Conservation (phyloP, 257 asterid genomes). For the Ocimum tenuiflorum region DNA sequence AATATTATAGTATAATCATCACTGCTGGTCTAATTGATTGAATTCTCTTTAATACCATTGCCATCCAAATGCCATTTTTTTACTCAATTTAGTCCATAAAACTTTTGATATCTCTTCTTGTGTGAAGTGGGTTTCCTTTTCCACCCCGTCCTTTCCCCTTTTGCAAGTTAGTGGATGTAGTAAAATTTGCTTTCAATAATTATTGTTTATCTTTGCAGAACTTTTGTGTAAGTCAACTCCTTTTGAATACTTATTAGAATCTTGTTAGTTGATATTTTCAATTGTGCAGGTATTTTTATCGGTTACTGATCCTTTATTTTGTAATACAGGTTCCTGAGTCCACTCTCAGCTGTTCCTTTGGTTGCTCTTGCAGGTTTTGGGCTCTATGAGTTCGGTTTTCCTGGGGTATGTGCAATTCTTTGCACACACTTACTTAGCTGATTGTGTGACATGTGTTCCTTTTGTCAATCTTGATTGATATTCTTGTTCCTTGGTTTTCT, state of each 20-base stretch:
- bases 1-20: too few species aligned
- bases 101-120: too few species aligned
- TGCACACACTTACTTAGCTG: background rate
- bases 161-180: background rate
- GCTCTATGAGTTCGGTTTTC: constrained; percentile 83
- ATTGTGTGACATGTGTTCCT: background rate
- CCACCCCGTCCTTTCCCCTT: too few species aligned
- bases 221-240: background rate
- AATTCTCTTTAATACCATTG: background rate
- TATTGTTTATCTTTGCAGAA: background rate
- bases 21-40: too few species aligned
- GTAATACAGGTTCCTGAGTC: constrained; percentile 64
- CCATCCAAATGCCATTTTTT: background rate
- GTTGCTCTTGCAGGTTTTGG: constrained; percentile 88
- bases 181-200: background rate
- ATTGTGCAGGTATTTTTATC: background rate
- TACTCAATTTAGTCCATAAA: too few species aligned
- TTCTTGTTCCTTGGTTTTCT: constrained; percentile 18
- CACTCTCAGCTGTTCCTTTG: constrained; percentile 87
- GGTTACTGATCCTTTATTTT: constrained; percentile 15
- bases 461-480: background rate
- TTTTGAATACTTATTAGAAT: background rate
- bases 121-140: too few species aligned
- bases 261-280: background rate
- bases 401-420: constrained; percentile 50